These are phyloP conservation scores for Talaromyces wortmannii DNA, from an alignment of 495 filamentous ascomycete genomes.

Conservation along the genomic window DNA sequence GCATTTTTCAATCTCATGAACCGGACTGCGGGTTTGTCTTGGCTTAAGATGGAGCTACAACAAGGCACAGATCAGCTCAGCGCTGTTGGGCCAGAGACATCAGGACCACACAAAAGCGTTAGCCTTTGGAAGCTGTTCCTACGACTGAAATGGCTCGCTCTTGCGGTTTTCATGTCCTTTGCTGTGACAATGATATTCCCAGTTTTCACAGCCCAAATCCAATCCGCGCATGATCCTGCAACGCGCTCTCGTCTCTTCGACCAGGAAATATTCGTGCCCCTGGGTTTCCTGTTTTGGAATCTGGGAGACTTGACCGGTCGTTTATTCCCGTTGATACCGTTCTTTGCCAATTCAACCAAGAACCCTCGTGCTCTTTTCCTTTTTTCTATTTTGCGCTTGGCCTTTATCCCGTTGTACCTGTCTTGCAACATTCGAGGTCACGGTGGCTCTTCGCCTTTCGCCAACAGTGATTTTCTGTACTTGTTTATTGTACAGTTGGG, in stretches of 20 bases:
- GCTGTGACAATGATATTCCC: conserved; percentile 88
- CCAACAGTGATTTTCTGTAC: conserved; percentile 83
- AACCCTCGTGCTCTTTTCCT: conserved; percentile 58
- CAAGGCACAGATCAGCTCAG: background rate
- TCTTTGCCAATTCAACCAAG: conserved; percentile 46
- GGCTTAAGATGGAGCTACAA: background rate
- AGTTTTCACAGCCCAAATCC: conserved; percentile 78
- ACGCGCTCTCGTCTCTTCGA: conserved; percentile 55
- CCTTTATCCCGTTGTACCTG: conserved; percentile 79
- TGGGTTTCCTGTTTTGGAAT: conserved; percentile 94
- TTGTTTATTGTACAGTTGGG: conserved; percentile 71
- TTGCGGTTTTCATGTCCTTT: conserved; percentile 72
- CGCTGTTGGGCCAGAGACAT: background rate
- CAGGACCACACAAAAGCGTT: conserved; percentile 41
- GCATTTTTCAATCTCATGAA: conserved; percentile 43
- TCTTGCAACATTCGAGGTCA: conserved; percentile 76
- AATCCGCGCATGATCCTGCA: conserved; percentile 51
- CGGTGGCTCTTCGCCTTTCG: conserved; percentile 48
- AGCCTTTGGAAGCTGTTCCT: conserved; percentile 58
- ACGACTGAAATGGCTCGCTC: conserved; percentile 67
- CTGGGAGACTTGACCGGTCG: conserved; percentile 76
- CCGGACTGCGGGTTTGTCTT: conserved; percentile 2
- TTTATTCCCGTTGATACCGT: conserved; percentile 57
- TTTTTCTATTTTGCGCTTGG: conserved; percentile 52
- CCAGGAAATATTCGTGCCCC: conserved; percentile 74